Evolutionary conservation across 495 filamentous ascomycete species (phyloP).

Genomic region (Penicillium lagena): DNA sequence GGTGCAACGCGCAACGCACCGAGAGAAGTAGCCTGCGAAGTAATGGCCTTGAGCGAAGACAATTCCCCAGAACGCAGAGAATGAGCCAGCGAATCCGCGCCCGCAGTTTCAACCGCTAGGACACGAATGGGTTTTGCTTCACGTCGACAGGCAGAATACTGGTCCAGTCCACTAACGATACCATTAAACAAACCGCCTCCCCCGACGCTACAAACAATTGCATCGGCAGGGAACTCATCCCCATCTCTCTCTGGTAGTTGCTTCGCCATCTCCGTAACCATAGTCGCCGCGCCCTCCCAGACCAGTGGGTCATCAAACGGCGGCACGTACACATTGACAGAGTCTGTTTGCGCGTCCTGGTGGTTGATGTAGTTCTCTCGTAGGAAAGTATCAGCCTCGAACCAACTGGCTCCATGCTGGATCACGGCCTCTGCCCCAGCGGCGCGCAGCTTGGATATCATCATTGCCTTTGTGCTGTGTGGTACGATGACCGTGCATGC

Average conservation of each 20-base stretch:
- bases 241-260: constrained; percentile 34
- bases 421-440: constrained; percentile 63
- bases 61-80: constrained; percentile 49
- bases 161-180: constrained; percentile 59
- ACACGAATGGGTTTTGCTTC: constrained; percentile 36
- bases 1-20: constrained; percentile 65
- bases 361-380: constrained; percentile 49
- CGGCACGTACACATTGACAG: constrained; percentile 44
- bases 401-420: constrained; percentile 67
- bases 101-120: constrained; percentile 71
- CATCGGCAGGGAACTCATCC: constrained; percentile 42
- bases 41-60: constrained; percentile 62
- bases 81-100: constrained; percentile 61
- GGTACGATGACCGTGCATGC: constrained; percentile 77
- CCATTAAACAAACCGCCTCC: constrained; percentile 84
- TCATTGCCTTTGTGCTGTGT: constrained; percentile 51
- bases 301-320: constrained; percentile 81
- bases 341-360: constrained; percentile 27
- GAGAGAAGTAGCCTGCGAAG: constrained; percentile 67
- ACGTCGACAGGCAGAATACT: constrained; percentile 5
- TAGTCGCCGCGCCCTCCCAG: constrained; percentile 64
- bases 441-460: constrained; percentile 63
- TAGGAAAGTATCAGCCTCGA: constrained; percentile 68
- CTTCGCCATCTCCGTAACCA: constrained; percentile 64
- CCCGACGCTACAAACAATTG: constrained; percentile 74